Evolutionary conservation across 2,329 filamentous ascomycete species (phyloP).

Genomic region (Arachnomyces sp.): DNA sequence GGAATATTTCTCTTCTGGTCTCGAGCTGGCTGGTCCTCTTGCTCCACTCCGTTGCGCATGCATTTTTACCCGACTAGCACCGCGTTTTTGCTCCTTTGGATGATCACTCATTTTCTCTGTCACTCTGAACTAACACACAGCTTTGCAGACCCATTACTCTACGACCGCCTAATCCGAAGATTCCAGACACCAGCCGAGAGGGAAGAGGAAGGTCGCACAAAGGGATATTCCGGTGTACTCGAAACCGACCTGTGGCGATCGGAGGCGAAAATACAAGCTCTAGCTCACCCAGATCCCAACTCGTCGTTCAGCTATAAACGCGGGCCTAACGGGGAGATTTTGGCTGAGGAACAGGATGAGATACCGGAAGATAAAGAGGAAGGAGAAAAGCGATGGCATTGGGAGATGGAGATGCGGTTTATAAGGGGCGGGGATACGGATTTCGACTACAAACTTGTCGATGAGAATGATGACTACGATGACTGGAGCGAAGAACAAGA

Average conservation of each 20-base stretch:
- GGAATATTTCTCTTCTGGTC: slow-evolving; percentile 60
- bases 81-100: neutral
- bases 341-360: slow-evolving; percentile 53
- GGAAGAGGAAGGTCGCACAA: slow-evolving; percentile 61
- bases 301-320: slow-evolving; percentile 44
- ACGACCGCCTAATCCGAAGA: slow-evolving; percentile 69
- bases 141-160: slow-evolving; percentile 63
- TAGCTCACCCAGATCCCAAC: slow-evolving; percentile 48
- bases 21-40: slow-evolving; percentile 54
- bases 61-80: neutral
- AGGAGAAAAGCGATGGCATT: slow-evolving; percentile 61
- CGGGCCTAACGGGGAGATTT: slow-evolving; percentile 48
- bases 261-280: slow-evolving; percentile 63
- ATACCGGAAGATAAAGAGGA: slow-evolving; percentile 55
- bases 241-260: slow-evolving; percentile 70
- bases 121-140: slow-evolving; percentile 21
- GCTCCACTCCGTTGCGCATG: slow-evolving; percentile 10
- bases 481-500: slow-evolving; percentile 60
- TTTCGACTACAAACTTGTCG: slow-evolving; percentile 67
- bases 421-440: slow-evolving; percentile 66
- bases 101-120: neutral
- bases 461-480: slow-evolving; percentile 66
- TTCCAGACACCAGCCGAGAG: slow-evolving; percentile 69
- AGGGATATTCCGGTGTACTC: slow-evolving; percentile 71
- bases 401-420: slow-evolving; percentile 67